phyloP scores from a whole-genome alignment of 768 basidiomycete species.

The Gautieria morchelliformis region DNA sequence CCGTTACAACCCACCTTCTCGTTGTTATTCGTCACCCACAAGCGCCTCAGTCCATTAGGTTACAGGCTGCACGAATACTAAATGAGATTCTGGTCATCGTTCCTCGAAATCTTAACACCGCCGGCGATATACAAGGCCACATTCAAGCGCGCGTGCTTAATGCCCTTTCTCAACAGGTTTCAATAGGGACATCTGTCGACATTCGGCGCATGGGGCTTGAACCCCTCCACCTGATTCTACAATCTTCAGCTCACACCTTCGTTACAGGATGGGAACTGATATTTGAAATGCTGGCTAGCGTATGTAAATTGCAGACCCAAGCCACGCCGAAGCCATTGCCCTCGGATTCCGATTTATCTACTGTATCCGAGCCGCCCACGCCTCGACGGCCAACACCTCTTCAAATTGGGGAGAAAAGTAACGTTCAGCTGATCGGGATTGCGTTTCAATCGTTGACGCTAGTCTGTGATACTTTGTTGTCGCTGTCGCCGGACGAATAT shows the following conservation, averaged over 20 bases:
- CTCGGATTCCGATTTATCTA: conserved; percentile 9
- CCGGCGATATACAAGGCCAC: conserved; percentile 52
- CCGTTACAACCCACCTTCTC: conserved; percentile 72
- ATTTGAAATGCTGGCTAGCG: conserved; percentile 85
- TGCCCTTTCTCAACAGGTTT: conserved; percentile 72
- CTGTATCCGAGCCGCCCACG: conserved; percentile 4
- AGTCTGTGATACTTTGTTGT: conserved; percentile 86
- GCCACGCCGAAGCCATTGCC: conserved; percentile 31
- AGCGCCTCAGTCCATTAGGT: conserved; percentile 69
- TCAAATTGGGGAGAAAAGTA: conserved; percentile 57
- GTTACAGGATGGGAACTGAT: conserved; percentile 90
- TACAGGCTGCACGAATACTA: conserved; percentile 82
- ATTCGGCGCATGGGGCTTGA: conserved; percentile 83
- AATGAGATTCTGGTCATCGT: conserved; percentile 77
- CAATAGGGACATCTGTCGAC: conserved; percentile 22
- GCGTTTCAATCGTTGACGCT: conserved; percentile 91
- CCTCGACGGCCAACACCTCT: conserved; percentile 33
- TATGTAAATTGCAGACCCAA: conserved; percentile 54
- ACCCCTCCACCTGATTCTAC: conserved; percentile 81
- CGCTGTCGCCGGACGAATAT: conserved; percentile 55
- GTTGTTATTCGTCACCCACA: conserved; percentile 58
- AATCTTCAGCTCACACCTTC: conserved; percentile 85
- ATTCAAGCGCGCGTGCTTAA: conserved; percentile 81
- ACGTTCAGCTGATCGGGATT: conserved; percentile 73
- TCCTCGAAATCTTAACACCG: conserved; percentile 49